These are phyloP conservation scores for Mariannaea sp. DNA, from an alignment of 2,329 filamentous ascomycete genomes.

Conservation along the genomic window DNA sequence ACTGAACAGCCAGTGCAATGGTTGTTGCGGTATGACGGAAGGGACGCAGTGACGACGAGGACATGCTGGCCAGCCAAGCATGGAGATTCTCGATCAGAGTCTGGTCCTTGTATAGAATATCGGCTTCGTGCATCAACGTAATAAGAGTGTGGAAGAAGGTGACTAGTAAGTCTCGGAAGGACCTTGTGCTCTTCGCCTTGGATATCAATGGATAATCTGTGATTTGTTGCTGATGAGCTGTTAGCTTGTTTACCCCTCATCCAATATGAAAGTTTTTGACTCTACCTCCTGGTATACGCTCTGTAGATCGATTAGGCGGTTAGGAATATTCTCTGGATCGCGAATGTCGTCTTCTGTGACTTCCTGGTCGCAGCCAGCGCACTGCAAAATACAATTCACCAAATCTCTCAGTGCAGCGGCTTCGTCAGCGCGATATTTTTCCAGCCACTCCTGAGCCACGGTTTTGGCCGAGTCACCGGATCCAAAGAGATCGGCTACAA, in stretches of 20 bases:
- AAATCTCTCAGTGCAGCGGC: constrained; percentile 63
- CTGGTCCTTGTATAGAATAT: constrained; percentile 75
- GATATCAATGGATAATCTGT: constrained; percentile 92
- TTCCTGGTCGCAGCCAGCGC: constrained; percentile 79
- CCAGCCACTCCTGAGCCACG: constrained; percentile 65
- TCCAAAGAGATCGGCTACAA: constrained; percentile 65
- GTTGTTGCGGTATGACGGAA: constrained; percentile 95
- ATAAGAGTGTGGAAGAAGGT: constrained; percentile 81
- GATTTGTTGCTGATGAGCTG: constrained; percentile 64
- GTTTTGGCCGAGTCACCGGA: constrained; percentile 61
- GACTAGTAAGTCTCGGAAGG: constrained; percentile 78
- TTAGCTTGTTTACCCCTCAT: constrained; percentile 35
- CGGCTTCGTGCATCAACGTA: constrained; percentile 78
- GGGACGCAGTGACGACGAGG: constrained; percentile 82
- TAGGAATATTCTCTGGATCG: constrained; percentile 85
- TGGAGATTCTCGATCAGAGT: constrained; percentile 86
- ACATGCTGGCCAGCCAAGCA: constrained; percentile 89
- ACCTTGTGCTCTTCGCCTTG: constrained; percentile 73
- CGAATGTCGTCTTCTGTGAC: constrained; percentile 83
- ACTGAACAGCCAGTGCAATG: constrained; percentile 78
- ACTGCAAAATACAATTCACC: constrained; percentile 69
- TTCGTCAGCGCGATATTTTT: constrained; percentile 60
- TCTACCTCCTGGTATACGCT: constrained; percentile 80
- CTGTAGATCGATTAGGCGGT: constrained; percentile 81
- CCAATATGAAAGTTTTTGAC: constrained; percentile 10